Evolutionary conservation across 495 filamentous ascomycete genomes (phyloP).

Genomic region (Aspergillus avenaceus): DNA sequence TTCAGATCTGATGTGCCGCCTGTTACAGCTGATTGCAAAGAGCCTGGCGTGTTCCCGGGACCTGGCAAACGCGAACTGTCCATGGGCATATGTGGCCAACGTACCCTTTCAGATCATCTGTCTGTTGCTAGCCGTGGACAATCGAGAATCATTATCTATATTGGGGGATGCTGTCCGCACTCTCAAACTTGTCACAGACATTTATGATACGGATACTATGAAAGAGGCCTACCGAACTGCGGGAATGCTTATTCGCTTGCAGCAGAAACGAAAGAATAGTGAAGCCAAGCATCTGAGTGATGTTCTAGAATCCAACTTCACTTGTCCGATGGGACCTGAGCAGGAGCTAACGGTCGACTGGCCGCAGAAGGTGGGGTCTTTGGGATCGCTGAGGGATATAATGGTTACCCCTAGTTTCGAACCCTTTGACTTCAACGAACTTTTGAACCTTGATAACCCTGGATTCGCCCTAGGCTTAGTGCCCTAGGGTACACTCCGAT

Average conservation of each 20-base stretch:
- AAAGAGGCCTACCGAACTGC: slow-evolving; percentile 47
- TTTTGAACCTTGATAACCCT: too few species aligned
- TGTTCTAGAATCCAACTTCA: background rate
- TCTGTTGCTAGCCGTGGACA: slow-evolving; percentile 47
- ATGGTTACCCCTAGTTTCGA: too few species aligned
- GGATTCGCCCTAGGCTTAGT: too few species aligned
- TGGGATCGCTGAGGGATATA: too few species aligned
- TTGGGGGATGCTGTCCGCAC: slow-evolving; percentile 44
- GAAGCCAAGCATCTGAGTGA: slow-evolving; percentile 10
- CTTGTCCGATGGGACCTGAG: too few species aligned
- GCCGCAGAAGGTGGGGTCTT: too few species aligned
- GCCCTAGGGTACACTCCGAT: too few species aligned
- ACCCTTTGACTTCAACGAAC: too few species aligned
- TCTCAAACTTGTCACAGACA: slow-evolving; percentile 34
- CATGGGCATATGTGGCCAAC: slow-evolving; percentile 51
- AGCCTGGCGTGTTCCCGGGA: slow-evolving; percentile 27
- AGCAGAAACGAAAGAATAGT: slow-evolving; percentile 30
- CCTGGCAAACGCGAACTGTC: slow-evolving; percentile 29
- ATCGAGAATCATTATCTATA: slow-evolving; percentile 35
- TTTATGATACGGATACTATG: slow-evolving; percentile 39
- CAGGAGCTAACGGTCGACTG: too few species aligned
- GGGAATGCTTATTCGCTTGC: slow-evolving; percentile 31
- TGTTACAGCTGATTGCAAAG: slow-evolving; percentile 22
- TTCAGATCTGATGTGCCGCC: slow-evolving; percentile 17
- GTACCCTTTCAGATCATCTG: slow-evolving; percentile 51